These are phyloP conservation scores for Proliferodiscus dingleyae DNA, from an alignment of 2,329 filamentous ascomycete species.

Conservation along the genomic window DNA sequence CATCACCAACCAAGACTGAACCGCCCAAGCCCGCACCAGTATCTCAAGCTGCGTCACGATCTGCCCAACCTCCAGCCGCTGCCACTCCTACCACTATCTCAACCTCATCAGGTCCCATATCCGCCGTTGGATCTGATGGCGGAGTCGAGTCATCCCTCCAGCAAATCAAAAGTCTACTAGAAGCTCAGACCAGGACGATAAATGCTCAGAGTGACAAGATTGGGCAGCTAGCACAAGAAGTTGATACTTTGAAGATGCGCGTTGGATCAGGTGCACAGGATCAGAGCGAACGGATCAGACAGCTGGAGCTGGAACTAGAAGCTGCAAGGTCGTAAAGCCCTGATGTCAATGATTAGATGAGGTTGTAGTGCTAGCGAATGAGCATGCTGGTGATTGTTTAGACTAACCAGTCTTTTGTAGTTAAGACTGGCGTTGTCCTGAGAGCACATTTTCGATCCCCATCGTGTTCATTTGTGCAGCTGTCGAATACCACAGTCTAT, in stretches of 20 bases:
- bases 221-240: conserved; percentile 61
- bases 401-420: too few relatives aligned
- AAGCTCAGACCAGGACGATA: conserved; percentile 73
- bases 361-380: background rate
- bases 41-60: conserved; percentile 20
- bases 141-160: conserved; percentile 62
- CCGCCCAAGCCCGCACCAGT: conserved; percentile 30
- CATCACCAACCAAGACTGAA: conserved; percentile 22
- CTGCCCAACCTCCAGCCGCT: conserved; percentile 18
- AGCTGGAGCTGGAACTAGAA: conserved; percentile 64
- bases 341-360: conserved; percentile 2
- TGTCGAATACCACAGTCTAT: too few relatives aligned
- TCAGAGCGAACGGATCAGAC: conserved; percentile 63
- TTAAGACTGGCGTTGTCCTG: too few relatives aligned
- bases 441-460: too few relatives aligned
- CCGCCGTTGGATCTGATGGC: conserved; percentile 33
- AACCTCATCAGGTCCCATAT: conserved; percentile 33
- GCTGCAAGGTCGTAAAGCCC: conserved; percentile 46
- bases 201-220: conserved; percentile 74
- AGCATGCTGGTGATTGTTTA: background rate
- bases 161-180: conserved; percentile 73
- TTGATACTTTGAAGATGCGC: conserved; percentile 76
- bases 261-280: conserved; percentile 54
- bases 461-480: too few relatives aligned
- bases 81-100: conserved; percentile 30